These are phyloP conservation scores for Sarocladium oryzae DNA, from an alignment of 2,329 filamentous ascomycete species.

Conservation along the genomic window DNA sequence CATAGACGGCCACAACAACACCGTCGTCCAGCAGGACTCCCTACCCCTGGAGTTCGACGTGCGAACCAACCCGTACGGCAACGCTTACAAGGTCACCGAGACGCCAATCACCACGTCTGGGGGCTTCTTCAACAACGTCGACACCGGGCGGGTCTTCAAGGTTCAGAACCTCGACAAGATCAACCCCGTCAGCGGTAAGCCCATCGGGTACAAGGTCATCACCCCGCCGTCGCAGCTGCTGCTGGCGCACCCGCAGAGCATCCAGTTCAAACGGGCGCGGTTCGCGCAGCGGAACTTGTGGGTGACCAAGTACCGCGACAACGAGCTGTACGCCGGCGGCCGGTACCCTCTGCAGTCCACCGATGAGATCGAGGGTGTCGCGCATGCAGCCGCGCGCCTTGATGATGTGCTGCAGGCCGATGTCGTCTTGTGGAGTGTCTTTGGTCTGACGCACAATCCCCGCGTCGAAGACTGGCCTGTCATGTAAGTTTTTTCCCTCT, in stretches of 20 bases:
- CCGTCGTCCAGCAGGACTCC: conserved; percentile 37
- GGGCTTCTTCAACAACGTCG: conserved; percentile 42
- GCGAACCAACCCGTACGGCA: conserved; percentile 42
- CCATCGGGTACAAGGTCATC: conserved; percentile 42
- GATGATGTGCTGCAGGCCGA: conserved; percentile 45
- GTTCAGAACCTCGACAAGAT: conserved; percentile 36
- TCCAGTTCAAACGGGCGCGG: conserved; percentile 32
- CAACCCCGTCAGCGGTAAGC: conserved; percentile 38
- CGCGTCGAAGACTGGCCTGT: conserved; percentile 63
- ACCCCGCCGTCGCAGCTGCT: conserved; percentile 31
- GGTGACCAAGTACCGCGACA: conserved; percentile 38
- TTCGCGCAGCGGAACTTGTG: conserved; percentile 39
- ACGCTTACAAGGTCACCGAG: conserved; percentile 34
- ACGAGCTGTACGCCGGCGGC: conserved; percentile 38
- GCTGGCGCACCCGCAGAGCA: conserved; percentile 33
- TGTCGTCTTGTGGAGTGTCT: conserved; percentile 51
- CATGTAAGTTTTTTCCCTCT: too few species aligned
- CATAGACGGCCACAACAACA: conserved; percentile 53
- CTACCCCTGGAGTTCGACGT: conserved; percentile 35
- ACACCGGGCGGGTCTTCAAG: conserved; percentile 43
- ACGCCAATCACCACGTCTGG: conserved; percentile 36
- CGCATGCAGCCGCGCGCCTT: conserved; percentile 29
- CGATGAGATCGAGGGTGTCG: conserved; percentile 26
- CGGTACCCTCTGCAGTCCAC: conserved; percentile 39
- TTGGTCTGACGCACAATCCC: conserved; percentile 60